These are phyloP conservation scores for Raffaelea albimanens DNA, from an alignment of 2,329 filamentous ascomycete species.

Conservation along the genomic window DNA sequence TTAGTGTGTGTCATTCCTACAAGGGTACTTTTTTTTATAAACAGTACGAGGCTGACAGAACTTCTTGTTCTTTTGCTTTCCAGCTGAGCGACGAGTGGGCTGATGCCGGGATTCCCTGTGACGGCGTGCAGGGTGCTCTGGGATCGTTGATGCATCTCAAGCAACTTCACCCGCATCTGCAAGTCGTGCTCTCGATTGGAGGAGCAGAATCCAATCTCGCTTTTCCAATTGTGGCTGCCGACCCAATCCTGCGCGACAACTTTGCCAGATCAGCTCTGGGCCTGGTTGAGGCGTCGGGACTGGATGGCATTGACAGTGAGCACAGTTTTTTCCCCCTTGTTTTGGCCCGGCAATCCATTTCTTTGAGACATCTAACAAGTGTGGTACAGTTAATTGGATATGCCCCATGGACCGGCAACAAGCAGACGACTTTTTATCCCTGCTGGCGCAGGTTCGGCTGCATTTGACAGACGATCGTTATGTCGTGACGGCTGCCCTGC, in stretches of 20 bases:
- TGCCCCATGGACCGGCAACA: slow-evolving; percentile 58
- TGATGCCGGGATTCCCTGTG: slow-evolving; percentile 61
- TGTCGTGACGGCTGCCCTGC: slow-evolving; percentile 62
- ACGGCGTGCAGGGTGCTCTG: slow-evolving; percentile 61
- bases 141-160: slow-evolving; percentile 67
- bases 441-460: slow-evolving; percentile 57
- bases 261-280: slow-evolving; percentile 60
- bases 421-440: slow-evolving; percentile 59
- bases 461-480: slow-evolving; percentile 61
- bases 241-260: slow-evolving; percentile 50
- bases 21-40: too few species aligned
- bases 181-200: slow-evolving; percentile 69
- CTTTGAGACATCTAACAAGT: too few species aligned
- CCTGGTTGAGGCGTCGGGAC: slow-evolving; percentile 59
- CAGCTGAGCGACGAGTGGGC: slow-evolving; percentile 75
- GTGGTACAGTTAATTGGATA: slow-evolving; percentile 73
- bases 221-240: slow-evolving; percentile 58
- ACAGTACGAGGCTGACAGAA: neutral
- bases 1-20: too few species aligned
- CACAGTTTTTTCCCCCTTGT: neutral
- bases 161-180: slow-evolving; percentile 57
- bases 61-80: neutral
- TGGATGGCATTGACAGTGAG: slow-evolving; percentile 71
- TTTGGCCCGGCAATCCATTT: neutral
- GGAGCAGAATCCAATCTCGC: slow-evolving; percentile 55